phyloP scores from a whole-genome alignment of 345 rosid genomes.

The Eucalyptus curtisii region DNA sequence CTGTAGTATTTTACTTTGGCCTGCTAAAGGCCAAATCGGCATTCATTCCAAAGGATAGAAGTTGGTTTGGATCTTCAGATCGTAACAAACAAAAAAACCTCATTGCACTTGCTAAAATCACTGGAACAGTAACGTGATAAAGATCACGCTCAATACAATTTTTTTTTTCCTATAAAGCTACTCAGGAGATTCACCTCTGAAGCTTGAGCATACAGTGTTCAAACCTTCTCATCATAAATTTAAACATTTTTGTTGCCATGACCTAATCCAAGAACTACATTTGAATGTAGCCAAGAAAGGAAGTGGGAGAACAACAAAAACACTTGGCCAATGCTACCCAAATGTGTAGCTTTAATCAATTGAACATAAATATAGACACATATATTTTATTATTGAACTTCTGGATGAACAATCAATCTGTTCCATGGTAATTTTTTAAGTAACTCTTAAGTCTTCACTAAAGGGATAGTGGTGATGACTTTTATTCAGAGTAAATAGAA shows the following conservation, averaged over 20 bases:
- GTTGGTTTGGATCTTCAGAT: background rate
- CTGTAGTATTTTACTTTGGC: background rate
- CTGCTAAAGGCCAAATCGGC: background rate
- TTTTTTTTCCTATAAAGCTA: background rate
- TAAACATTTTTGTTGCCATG: background rate
- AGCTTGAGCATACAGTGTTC: background rate
- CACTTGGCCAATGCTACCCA: background rate
- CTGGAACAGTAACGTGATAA: background rate
- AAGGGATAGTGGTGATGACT: background rate
- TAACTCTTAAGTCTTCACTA: background rate
- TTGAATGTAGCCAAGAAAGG: background rate
- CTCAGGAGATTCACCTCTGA: background rate
- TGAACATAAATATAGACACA: background rate
- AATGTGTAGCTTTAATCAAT: background rate
- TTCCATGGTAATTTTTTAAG: background rate
- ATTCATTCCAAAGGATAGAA: background rate
- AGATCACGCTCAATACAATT: background rate
- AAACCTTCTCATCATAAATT: background rate
- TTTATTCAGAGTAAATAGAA: background rate
- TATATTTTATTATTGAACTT: background rate
- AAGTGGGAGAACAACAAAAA: background rate
- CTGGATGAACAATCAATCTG: background rate
- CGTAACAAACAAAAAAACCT: background rate
- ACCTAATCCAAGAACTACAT: background rate
- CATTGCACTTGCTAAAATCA: background rate